A percentile compares a stretch with the other conserved stretches of the same genome.
These are phyloP conservation scores for Madurella mycetomatis DNA, from an alignment of 2,329 filamentous ascomycete genomes.

Conservation along the genomic window DNA sequence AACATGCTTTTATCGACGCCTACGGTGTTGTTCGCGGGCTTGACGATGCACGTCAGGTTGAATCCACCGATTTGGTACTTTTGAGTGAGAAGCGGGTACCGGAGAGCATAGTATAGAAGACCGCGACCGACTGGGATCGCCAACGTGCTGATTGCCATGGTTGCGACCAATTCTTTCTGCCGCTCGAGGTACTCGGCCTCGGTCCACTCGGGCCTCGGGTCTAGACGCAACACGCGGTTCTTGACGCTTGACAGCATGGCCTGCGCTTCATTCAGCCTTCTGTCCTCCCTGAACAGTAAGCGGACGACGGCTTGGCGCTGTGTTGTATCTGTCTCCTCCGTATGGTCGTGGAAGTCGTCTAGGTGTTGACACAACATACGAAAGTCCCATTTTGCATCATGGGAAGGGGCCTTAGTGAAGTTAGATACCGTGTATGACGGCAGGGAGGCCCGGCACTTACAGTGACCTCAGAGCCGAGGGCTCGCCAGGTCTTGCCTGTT, in stretches of 20 bases:
- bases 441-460: constrained; percentile 32
- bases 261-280: constrained; percentile 80
- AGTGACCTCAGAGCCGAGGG: constrained; percentile 36
- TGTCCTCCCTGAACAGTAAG: constrained; percentile 86
- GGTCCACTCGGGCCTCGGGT: constrained; percentile 69
- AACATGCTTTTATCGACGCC: constrained; percentile 86
- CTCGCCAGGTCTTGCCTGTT: constrained; percentile 37
- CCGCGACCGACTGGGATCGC: constrained; percentile 84
- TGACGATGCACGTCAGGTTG: constrained; percentile 86
- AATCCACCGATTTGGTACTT: constrained; percentile 88
- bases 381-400: constrained; percentile 68
- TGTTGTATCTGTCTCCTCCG: constrained; percentile 76
- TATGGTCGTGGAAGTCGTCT: constrained; percentile 55
- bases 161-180: constrained; percentile 85
- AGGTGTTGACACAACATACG: constrained; percentile 68
- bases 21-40: constrained; percentile 84
- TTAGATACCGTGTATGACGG: constrained; percentile 21
- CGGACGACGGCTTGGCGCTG: constrained; percentile 79
- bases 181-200: constrained; percentile 86
- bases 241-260: constrained; percentile 81
- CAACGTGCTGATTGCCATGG: constrained; percentile 79
- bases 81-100: constrained; percentile 85
- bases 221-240: constrained; percentile 71
- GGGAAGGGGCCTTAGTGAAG: constrained; percentile 50
- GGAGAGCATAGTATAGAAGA: constrained; percentile 81